These are phyloP conservation scores for Pleurotus tuber-regium DNA, from an alignment of 768 basidiomycete genomes.

Conservation along the genomic window DNA sequence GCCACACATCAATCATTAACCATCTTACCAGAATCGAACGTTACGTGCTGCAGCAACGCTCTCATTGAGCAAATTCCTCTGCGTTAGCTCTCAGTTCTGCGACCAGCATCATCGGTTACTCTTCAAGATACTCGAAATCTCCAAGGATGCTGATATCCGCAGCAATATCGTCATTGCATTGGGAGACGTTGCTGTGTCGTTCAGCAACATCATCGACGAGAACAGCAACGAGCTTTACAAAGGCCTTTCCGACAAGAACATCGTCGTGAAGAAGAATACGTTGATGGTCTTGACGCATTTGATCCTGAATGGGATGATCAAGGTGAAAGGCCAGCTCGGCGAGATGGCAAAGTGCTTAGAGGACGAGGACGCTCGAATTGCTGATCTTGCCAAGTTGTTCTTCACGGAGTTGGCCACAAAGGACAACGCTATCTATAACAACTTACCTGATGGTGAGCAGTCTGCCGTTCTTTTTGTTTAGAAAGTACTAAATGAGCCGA, in stretches of 20 bases:
- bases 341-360: slow-evolving; percentile 99
- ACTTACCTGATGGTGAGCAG: slow-evolving; percentile 84
- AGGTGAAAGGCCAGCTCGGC: slow-evolving; percentile 97
- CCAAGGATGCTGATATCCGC: slow-evolving; percentile 84
- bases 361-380: slow-evolving; percentile 82
- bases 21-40: slow-evolving; percentile 65
- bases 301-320: slow-evolving; percentile 99
- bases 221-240: slow-evolving; percentile 95
- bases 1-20: no score
- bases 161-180: slow-evolving; percentile 98
- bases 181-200: slow-evolving; percentile 97
- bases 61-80: slow-evolving; percentile 94
- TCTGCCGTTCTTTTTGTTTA: background rate
- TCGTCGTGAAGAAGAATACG: slow-evolving; percentile 98
- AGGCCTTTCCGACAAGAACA: slow-evolving; percentile 82
- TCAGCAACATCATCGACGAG: slow-evolving; percentile 95
- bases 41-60: slow-evolving; percentile 86
- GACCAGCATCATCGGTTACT: slow-evolving; percentile 84
- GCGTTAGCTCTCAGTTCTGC: slow-evolving; percentile 92
- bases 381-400: slow-evolving; percentile 96
- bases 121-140: slow-evolving; percentile 92
- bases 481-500: slow-evolving; percentile 8
- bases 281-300: slow-evolving; percentile 97
- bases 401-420: slow-evolving; percentile 95
- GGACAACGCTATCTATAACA: slow-evolving; percentile 99